Percentiles rank a stretch among this genome's conserved stretches.
Conservation (phyloP, 768 basidiomycete genomes). For the Pholiota molesta region DNA sequence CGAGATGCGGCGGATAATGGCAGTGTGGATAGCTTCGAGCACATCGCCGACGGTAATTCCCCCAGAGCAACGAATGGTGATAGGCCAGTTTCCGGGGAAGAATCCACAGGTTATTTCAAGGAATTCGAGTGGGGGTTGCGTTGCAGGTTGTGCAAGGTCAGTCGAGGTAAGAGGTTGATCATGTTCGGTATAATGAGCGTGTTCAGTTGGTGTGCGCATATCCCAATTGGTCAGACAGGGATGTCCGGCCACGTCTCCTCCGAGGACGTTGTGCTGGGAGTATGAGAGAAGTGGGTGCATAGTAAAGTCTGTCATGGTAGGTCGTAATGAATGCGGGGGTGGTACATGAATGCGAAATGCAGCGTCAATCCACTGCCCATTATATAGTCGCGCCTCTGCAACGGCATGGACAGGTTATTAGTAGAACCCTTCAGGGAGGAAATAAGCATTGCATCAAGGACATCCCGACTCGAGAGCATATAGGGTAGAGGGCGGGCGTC, state of each 20-base stretch:
- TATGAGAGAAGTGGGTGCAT: conserved; percentile 5
- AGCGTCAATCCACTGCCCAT: not conserved
- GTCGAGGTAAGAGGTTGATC: not conserved
- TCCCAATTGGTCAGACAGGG: conserved; percentile 3
- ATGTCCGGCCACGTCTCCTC: conserved; percentile 1
- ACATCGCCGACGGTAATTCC: conserved; percentile 59
- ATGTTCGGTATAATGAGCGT: not conserved
- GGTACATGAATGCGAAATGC: not conserved
- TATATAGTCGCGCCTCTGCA: not conserved
- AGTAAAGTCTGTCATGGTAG: conserved; percentile 4
- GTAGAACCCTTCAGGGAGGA: not conserved
- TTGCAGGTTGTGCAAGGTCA: conserved; percentile 6
- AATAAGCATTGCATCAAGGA: not conserved
- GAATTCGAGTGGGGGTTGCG: conserved; percentile 8
- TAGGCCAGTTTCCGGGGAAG: conserved; percentile 45
- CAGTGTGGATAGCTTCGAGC: conserved; percentile 45
- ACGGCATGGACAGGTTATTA: not conserved
- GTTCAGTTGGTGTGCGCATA: conserved; percentile 7
- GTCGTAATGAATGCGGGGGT: not conserved
- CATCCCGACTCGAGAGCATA: not conserved
- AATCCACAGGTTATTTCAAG: conserved; percentile 51
- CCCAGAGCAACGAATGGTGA: conserved; percentile 39
- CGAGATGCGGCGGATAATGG: conserved; percentile 40
- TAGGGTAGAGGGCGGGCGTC: conserved; percentile 1
- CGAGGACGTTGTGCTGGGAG: conserved; percentile 1